Percentiles rank a stretch among this genome's conserved stretches.
These are phyloP conservation scores for Fomitopsis schrenkii DNA, from an alignment of 1,284 basidiomycete species.

Conservation along the genomic window DNA sequence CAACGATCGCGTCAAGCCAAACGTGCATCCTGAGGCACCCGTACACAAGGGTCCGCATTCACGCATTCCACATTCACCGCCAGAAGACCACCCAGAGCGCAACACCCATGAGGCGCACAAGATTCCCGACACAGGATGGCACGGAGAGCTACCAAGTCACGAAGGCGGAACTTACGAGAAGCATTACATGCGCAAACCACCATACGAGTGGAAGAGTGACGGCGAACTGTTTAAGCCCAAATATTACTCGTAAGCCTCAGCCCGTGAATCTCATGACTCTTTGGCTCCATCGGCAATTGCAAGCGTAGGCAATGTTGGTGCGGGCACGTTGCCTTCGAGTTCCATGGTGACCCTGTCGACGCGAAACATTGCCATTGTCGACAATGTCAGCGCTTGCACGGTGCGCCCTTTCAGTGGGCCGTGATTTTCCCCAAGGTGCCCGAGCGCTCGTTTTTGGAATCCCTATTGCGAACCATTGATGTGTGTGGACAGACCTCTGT, in stretches of 20 bases:
- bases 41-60: slow-evolving; percentile 15
- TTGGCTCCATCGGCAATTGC: neutral
- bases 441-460: neutral
- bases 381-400: neutral
- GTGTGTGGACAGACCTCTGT: slow-evolving; percentile 24
- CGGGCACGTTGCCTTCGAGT: slow-evolving; percentile 28
- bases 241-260: slow-evolving; percentile 22
- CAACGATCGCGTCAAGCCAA: slow-evolving; percentile 7
- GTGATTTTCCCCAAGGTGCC: slow-evolving; percentile 30
- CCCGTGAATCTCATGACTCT: neutral
- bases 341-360: slow-evolving; percentile 30
- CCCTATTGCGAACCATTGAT: neutral
- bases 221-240: slow-evolving; percentile 24
- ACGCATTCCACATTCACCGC: slow-evolving; percentile 21
- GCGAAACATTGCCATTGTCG: slow-evolving; percentile 32
- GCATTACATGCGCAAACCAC: slow-evolving; percentile 30
- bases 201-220: slow-evolving; percentile 27
- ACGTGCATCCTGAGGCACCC: slow-evolving; percentile 16
- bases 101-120: slow-evolving; percentile 2
- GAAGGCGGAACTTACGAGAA: slow-evolving; percentile 24
- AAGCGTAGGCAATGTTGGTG: slow-evolving; percentile 29
- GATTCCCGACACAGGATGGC: slow-evolving; percentile 29
- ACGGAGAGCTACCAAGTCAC: slow-evolving; percentile 23
- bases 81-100: slow-evolving; percentile 18
- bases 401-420: slow-evolving; percentile 28